Percentiles rank a stretch among this genome's conserved stretches.
Evolutionary conservation across 345 rosid species (phyloP).

Genomic region (Euclidium syriacum): DNA sequence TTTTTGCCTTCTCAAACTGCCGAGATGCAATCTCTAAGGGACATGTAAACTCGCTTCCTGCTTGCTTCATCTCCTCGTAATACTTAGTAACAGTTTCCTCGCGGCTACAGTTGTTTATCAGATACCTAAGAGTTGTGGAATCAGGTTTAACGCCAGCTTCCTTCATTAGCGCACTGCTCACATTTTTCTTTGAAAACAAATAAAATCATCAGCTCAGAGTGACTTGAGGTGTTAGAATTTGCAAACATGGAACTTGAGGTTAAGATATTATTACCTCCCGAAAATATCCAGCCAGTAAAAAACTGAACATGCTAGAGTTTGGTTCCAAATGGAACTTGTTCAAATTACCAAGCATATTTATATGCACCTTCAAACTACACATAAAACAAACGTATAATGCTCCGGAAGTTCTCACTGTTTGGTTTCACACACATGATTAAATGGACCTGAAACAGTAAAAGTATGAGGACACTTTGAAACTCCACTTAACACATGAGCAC

Average conservation of each 20-base stretch:
- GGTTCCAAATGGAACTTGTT: constrained; percentile 54
- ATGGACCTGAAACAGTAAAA: constrained; percentile 48
- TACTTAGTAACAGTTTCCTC: constrained; percentile 67
- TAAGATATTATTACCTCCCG: constrained; percentile 57
- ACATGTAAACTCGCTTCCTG: constrained; percentile 54
- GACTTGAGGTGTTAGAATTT: not conserved
- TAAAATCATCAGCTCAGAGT: not conserved
- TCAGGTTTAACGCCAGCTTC: constrained; percentile 66
- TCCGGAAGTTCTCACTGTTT: constrained; percentile 57
- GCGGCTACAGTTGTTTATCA: constrained; percentile 48
- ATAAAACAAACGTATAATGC: constrained; percentile 49
- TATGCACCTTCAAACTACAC: constrained; percentile 78
- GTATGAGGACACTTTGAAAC: not conserved
- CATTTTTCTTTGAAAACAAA: constrained; percentile 51
- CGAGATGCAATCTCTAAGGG: constrained; percentile 60
- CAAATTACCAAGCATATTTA: constrained; percentile 53
- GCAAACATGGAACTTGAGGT: not conserved
- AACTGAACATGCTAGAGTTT: constrained; percentile 61
- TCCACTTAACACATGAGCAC: not conserved
- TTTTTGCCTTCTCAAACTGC: constrained; percentile 75
- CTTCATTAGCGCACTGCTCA: constrained; percentile 53
- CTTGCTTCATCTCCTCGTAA: constrained; percentile 39
- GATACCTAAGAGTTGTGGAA: constrained; percentile 57
- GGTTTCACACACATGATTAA: constrained; percentile 60
- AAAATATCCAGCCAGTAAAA: constrained; percentile 71